Evolutionary conservation across 495 filamentous ascomycete species (phyloP).

Genomic region (Oidiodendron maius): DNA sequence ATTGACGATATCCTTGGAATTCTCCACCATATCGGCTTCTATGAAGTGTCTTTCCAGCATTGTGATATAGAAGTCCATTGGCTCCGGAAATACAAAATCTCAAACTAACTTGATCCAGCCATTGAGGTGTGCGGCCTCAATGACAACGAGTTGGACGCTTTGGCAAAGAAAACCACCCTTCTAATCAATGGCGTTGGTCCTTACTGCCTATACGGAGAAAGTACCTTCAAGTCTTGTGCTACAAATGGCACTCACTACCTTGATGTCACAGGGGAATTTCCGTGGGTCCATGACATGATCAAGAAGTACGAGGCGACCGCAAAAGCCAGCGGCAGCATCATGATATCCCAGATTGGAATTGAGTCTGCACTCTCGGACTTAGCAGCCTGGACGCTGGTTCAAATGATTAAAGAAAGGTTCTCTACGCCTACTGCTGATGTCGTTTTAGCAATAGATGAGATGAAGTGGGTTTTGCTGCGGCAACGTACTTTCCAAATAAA

Average conservation of each 20-base stretch:
- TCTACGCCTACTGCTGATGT: slow-evolving; percentile 50
- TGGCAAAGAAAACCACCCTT: slow-evolving; percentile 70
- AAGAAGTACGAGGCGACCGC: slow-evolving; percentile 73
- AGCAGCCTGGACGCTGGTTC: slow-evolving; percentile 63
- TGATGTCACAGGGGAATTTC: slow-evolving; percentile 82
- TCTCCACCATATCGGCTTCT: too few species aligned
- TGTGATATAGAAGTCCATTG: not conserved
- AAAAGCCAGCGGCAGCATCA: slow-evolving; percentile 68
- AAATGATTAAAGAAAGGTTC: slow-evolving; percentile 54
- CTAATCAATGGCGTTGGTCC: slow-evolving; percentile 85
- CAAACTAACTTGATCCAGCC: slow-evolving; percentile 28
- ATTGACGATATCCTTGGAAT: too few species aligned
- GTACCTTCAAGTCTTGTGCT: slow-evolving; percentile 84
- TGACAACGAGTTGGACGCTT: slow-evolving; percentile 50
- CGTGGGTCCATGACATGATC: slow-evolving; percentile 75
- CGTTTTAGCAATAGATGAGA: slow-evolving; percentile 52
- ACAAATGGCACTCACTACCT: slow-evolving; percentile 86
- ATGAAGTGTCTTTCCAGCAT: too few species aligned
- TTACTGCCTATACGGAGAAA: slow-evolving; percentile 70
- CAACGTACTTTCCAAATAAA: too few species aligned
- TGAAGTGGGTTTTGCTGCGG: slow-evolving; percentile 45
- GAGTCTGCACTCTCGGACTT: slow-evolving; percentile 86
- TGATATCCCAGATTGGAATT: slow-evolving; percentile 80
- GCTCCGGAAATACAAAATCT: not conserved
- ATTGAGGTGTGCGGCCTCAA: slow-evolving; percentile 62